These are phyloP conservation scores for Gautieria morchelliformis DNA, from an alignment of 768 basidiomycete species.

Conservation along the genomic window DNA sequence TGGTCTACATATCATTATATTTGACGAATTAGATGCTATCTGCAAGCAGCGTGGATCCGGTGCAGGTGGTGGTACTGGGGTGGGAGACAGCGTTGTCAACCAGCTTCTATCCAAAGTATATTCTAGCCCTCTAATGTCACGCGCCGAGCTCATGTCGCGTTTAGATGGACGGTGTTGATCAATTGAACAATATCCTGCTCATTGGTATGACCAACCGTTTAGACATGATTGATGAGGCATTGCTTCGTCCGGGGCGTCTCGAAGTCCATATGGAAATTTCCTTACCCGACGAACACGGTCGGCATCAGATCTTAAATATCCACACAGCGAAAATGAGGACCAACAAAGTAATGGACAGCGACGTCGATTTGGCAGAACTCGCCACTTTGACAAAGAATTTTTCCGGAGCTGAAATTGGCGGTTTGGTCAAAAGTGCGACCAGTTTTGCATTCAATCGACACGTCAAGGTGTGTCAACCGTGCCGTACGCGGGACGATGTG, in stretches of 20 bases:
- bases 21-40: slow-evolving; percentile 96
- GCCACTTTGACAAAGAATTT: slow-evolving; percentile 90
- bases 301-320: slow-evolving; percentile 88
- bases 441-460: slow-evolving; percentile 97
- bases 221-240: slow-evolving; percentile 98
- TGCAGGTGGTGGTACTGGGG: slow-evolving; percentile 63
- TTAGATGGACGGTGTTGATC: slow-evolving; percentile 99
- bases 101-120: slow-evolving; percentile 91
- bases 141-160: not conserved
- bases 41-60: slow-evolving; percentile 94
- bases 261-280: slow-evolving; percentile 99
- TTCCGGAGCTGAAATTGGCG: slow-evolving; percentile 92
- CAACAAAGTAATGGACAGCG: slow-evolving; percentile 81
- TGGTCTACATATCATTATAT: slow-evolving; percentile 97
- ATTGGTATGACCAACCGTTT: slow-evolving; percentile 99
- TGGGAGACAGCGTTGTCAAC: slow-evolving; percentile 98
- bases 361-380: slow-evolving; percentile 78
- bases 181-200: slow-evolving; percentile 96
- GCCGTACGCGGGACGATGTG: not conserved
- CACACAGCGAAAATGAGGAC: slow-evolving; percentile 91
- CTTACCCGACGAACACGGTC: slow-evolving; percentile 87
- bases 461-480: slow-evolving; percentile 53
- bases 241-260: slow-evolving; percentile 93
- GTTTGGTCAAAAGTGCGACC: slow-evolving; percentile 94
- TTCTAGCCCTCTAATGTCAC: not conserved